phyloP scores from a whole-genome alignment of 2,329 filamentous ascomycete genomes.

The Ophiostoma angusticollis region DNA sequence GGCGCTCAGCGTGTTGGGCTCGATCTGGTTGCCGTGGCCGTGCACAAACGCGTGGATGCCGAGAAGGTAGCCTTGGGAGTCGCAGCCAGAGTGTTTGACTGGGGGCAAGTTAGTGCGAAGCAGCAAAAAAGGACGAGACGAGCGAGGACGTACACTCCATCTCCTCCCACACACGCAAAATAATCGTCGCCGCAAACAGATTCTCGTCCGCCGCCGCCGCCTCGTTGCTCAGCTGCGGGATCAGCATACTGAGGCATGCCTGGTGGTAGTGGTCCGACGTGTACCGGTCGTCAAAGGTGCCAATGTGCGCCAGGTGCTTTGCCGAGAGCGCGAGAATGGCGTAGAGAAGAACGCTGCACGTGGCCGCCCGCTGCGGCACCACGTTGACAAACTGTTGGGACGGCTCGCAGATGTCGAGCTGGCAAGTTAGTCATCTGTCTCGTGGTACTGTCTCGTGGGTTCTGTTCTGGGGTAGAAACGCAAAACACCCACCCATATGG shows the following conservation, averaged over 20 bases:
- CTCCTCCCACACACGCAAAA: slow-evolving; percentile 44
- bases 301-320: slow-evolving; percentile 38
- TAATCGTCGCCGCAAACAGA: slow-evolving; percentile 41
- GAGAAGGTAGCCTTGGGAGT: slow-evolving; percentile 33
- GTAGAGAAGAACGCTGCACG: slow-evolving; percentile 39
- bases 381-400: slow-evolving; percentile 36
- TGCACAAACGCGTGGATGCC: slow-evolving; percentile 36
- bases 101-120: neutral
- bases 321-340: slow-evolving; percentile 45
- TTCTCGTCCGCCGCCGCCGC: slow-evolving; percentile 34
- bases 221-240: slow-evolving; percentile 33
- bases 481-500: slow-evolving; percentile 21
- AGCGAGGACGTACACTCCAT: slow-evolving; percentile 24
- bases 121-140: neutral
- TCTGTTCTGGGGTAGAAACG: neutral
- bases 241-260: slow-evolving; percentile 34
- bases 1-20: slow-evolving; percentile 30
- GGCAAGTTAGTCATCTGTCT: neutral
- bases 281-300: slow-evolving; percentile 34
- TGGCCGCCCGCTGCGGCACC: slow-evolving; percentile 39
- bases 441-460: neutral
- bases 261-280: slow-evolving; percentile 40
- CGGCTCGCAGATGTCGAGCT: slow-evolving; percentile 32
- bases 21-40: slow-evolving; percentile 27
- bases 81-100: slow-evolving; percentile 30